Conservation (phyloP, 805 yeast genomes). For the Metschnikowia kunwiensis region DNA sequence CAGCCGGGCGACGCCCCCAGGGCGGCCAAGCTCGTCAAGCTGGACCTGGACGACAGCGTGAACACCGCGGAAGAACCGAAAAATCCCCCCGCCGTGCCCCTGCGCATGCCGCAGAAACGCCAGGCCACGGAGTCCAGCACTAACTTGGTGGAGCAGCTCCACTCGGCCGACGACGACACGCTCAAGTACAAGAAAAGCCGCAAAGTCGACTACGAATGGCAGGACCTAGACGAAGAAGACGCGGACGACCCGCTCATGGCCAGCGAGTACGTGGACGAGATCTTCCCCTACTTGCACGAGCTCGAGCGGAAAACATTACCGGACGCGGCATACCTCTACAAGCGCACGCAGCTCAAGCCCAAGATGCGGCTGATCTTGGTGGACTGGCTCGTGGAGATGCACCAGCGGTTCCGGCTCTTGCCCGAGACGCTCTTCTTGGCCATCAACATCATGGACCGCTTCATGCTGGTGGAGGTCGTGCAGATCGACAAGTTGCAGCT, state of each 20-base stretch:
- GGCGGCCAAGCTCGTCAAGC: slow-evolving; percentile 10
- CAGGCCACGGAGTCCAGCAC: slow-evolving; percentile 55
- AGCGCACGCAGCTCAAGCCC: slow-evolving; percentile 69
- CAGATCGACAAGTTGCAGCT: slow-evolving; percentile 79
- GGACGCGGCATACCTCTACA: slow-evolving; percentile 59
- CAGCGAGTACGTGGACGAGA: slow-evolving; percentile 85
- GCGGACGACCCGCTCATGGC: slow-evolving; percentile 79
- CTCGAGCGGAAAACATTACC: slow-evolving; percentile 74
- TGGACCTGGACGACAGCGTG: slow-evolving; percentile 2
- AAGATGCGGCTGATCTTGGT: slow-evolving; percentile 81
- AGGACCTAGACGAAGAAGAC: slow-evolving; percentile 70
- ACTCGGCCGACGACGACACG: slow-evolving; percentile 9
- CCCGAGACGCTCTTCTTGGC: slow-evolving; percentile 86
- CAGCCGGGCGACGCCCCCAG: slow-evolving; percentile 6
- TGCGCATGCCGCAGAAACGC: slow-evolving; percentile 46
- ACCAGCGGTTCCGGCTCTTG: slow-evolving; percentile 71
- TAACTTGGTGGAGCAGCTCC: slow-evolving; percentile 25
- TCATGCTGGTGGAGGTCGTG: slow-evolving; percentile 69
- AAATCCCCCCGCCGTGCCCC: slow-evolving; percentile 1
- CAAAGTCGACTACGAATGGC: slow-evolving; percentile 54
- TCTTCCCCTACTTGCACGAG: slow-evolving; percentile 73
- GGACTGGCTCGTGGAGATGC: slow-evolving; percentile 94
- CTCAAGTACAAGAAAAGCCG: slow-evolving; percentile 35
- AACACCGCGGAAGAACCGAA: background rate
- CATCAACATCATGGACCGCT: slow-evolving; percentile 83